Evolutionary conservation across 2,329 filamentous ascomycete species (phyloP).

Genomic region (Ascochyta lentis): DNA sequence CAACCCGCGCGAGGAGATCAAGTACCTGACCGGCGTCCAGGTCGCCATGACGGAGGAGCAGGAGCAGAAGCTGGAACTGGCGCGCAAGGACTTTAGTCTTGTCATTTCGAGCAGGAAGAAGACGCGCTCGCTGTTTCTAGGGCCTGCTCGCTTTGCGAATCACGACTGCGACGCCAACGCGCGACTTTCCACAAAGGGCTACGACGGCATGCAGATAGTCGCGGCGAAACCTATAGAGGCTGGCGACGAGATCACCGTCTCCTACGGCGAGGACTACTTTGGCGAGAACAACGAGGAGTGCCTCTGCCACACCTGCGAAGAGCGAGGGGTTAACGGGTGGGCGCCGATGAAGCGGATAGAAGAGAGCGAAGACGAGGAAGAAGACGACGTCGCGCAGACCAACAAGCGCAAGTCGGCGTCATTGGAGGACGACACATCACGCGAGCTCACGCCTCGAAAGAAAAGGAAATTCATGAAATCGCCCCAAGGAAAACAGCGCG

Average conservation of each 20-base stretch:
- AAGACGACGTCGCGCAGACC: constrained; percentile 22
- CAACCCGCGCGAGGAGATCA: constrained; percentile 82
- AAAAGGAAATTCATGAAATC: constrained; percentile 16
- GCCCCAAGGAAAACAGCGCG: constrained; percentile 17
- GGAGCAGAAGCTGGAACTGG: constrained; percentile 77
- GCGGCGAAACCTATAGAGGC: constrained; percentile 80
- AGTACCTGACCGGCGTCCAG: constrained; percentile 88
- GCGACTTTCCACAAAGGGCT: constrained; percentile 80
- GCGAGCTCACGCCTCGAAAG: constrained; percentile 27
- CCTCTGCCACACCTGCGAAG: constrained; percentile 87
- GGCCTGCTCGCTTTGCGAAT: constrained; percentile 94
- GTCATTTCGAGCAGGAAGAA: constrained; percentile 94
- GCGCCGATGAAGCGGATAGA: constrained; percentile 54
- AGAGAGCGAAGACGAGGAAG: constrained; percentile 45
- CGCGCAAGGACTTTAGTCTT: constrained; percentile 94
- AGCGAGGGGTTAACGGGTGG: constrained; percentile 81
- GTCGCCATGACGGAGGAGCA: constrained; percentile 93
- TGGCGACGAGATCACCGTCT: constrained; percentile 96
- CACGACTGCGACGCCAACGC: constrained; percentile 97
- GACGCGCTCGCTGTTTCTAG: constrained; percentile 88
- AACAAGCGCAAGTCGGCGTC: constrained; percentile 40
- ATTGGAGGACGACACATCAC: constrained; percentile 17
- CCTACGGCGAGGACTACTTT: constrained; percentile 95
- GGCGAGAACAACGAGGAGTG: constrained; percentile 95
- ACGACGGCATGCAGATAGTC: constrained; percentile 88